Conservation (phyloP, 495 filamentous ascomycete genomes). For the Glarea lozoyensis region DNA sequence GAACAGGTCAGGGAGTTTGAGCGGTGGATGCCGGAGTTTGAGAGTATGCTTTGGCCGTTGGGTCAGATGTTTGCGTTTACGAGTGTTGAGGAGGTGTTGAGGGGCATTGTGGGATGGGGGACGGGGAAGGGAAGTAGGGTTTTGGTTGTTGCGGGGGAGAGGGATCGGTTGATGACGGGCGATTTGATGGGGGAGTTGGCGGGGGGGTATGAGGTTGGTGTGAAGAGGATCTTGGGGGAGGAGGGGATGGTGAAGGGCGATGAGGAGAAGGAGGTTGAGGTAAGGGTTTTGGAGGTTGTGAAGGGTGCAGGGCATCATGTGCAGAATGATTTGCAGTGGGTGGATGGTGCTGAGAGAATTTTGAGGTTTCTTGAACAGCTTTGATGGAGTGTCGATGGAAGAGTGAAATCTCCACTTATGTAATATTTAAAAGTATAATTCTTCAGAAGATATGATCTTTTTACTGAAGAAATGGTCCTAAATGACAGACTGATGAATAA, state of each 20-base stretch:
- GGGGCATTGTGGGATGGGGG: constrained; percentile 24
- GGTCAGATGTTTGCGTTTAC: constrained; percentile 33
- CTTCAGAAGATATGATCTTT: too few species aligned
- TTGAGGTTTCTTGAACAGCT: constrained; percentile 27
- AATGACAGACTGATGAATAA: too few species aligned
- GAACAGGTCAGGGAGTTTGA: constrained; percentile 28
- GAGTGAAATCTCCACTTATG: too few species aligned
- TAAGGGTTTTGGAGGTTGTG: constrained; percentile 28
- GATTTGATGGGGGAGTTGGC: constrained; percentile 19
- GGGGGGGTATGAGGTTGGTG: constrained; percentile 19
- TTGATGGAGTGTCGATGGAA: constrained; percentile 5
- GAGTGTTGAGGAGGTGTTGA: constrained; percentile 24
- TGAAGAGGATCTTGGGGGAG: constrained; percentile 9
- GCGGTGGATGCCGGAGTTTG: constrained; percentile 27
- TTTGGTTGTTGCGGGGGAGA: constrained; percentile 30
- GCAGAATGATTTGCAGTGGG: constrained; percentile 34
- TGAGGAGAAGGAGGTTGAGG: constrained; percentile 9
- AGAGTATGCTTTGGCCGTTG: constrained; percentile 36
- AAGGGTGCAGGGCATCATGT: constrained; percentile 33
- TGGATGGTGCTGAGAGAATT: constrained; percentile 28
- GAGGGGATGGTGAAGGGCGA: constrained; percentile 13
- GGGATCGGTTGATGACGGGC: constrained; percentile 26
- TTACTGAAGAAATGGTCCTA: too few species aligned
- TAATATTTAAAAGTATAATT: too few species aligned
- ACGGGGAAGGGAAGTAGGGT: constrained; percentile 19